phyloP scores from a whole-genome alignment of 768 basidiomycete species.

The Psilocybe subaeruginosa region DNA sequence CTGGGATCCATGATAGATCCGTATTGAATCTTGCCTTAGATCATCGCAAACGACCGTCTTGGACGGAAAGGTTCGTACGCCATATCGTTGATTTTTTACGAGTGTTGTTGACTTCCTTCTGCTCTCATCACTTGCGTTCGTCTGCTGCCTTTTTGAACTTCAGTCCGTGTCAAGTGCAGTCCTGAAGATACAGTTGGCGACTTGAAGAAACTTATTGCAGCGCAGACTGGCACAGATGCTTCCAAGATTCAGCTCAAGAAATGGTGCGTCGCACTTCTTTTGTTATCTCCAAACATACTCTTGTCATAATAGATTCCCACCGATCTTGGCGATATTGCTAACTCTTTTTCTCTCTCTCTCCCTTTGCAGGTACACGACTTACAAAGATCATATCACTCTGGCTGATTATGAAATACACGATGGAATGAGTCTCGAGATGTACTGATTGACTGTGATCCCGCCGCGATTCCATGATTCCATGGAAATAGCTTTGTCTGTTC shows the following conservation, averaged over 20 bases:
- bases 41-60: constrained; percentile 95
- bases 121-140: not conserved
- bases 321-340: no score
- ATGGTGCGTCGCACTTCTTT: constrained; percentile 59
- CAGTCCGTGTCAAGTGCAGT: constrained; percentile 95
- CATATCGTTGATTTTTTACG: not conserved
- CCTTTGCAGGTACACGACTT: constrained; percentile 80
- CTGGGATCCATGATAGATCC: not conserved
- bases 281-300: not conserved
- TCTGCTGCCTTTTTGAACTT: not conserved
- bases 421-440: constrained; percentile 94
- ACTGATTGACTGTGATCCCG: constrained; percentile 41
- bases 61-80: constrained; percentile 79
- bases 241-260: constrained; percentile 95
- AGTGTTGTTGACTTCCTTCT: constrained; percentile 9
- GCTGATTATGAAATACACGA: constrained; percentile 93
- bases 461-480: not conserved
- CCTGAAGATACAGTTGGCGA: constrained; percentile 97
- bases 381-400: constrained; percentile 95
- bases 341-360: not conserved
- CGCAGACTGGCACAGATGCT: constrained; percentile 88
- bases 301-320: no score
- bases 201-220: constrained; percentile 95
- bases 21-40: constrained; percentile 40
- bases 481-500: not conserved